A percentile compares a stretch with the other conserved stretches of the same genome.
These are phyloP conservation scores for Colletotrichum tanaceti DNA, from an alignment of 2,329 filamentous ascomycete species.

Conservation along the genomic window DNA sequence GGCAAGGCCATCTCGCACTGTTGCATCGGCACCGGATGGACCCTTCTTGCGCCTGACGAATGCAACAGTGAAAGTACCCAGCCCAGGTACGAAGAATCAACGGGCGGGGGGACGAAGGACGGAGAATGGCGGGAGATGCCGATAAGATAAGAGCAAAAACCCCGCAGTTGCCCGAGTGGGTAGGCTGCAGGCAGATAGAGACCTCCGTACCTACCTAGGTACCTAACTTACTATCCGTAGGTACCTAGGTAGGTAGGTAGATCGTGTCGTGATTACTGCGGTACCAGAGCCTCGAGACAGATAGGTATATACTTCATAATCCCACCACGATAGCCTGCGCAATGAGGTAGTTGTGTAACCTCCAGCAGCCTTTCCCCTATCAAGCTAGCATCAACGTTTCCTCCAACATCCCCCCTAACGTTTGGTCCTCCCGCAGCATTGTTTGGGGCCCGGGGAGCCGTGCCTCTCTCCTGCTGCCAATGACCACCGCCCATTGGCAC, in stretches of 20 bases:
- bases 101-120: background rate
- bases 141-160: constrained; percentile 11
- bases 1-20: constrained; percentile 10
- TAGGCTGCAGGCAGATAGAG: no score
- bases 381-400: constrained; percentile 24
- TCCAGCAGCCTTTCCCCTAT: background rate
- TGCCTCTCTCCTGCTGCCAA: no score
- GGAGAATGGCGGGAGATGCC: background rate
- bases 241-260: background rate
- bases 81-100: background rate
- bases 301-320: constrained; percentile 7
- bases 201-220: no score
- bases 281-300: no score
- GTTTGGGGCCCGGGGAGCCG: no score
- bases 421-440: no score
- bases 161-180: constrained; percentile 20
- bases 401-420: constrained; percentile 4
- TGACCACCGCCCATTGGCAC: no score
- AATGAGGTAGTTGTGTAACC: background rate
- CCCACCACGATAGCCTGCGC: rapidly evolving
- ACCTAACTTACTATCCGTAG: no score
- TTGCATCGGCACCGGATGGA: constrained; percentile 25
- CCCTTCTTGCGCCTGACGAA: constrained; percentile 10
- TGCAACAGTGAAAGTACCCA: constrained; percentile 33
- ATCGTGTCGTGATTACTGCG: no score